Evolutionary conservation across 768 basidiomycete species (phyloP).

Genomic region (Pilatotrama ljubarskyi): DNA sequence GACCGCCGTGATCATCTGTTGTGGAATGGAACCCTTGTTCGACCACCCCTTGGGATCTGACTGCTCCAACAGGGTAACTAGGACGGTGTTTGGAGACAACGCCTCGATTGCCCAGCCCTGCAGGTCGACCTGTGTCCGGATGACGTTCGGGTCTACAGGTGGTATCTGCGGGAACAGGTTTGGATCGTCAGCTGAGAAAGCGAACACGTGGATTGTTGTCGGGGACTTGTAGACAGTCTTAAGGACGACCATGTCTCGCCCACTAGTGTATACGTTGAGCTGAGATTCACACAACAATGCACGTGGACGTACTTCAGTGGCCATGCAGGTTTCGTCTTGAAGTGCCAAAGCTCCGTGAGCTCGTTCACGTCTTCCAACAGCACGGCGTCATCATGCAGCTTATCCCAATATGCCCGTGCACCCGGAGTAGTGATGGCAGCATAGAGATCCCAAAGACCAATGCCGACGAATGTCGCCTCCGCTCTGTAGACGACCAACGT

Average conservation of each 20-base stretch:
- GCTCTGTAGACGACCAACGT: slow-evolving; percentile 95
- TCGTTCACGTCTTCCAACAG: slow-evolving; percentile 89
- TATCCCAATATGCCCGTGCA: slow-evolving; percentile 84
- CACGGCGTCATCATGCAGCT: slow-evolving; percentile 81
- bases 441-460: slow-evolving; percentile 93
- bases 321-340: slow-evolving; percentile 90
- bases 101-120: slow-evolving; percentile 98
- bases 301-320: slow-evolving; percentile 73
- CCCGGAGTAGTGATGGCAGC: slow-evolving; percentile 86
- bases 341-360: slow-evolving; percentile 90
- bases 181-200: slow-evolving; percentile 89
- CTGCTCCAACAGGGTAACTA: slow-evolving; percentile 92
- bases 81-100: slow-evolving; percentile 91
- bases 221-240: slow-evolving; percentile 98
- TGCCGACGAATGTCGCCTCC: slow-evolving; percentile 95
- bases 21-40: slow-evolving; percentile 90
- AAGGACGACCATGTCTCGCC: slow-evolving; percentile 86
- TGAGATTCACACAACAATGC: slow-evolving; percentile 12
- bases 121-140: slow-evolving; percentile 95
- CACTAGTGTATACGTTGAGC: slow-evolving; percentile 44
- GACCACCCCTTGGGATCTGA: slow-evolving; percentile 98
- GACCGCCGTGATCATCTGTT: slow-evolving; percentile 86
- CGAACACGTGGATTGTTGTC: slow-evolving; percentile 91
- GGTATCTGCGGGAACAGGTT: slow-evolving; percentile 80
- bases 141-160: slow-evolving; percentile 68